phyloP scores from a whole-genome alignment of 345 rosid species.

The Populus simonii region DNA sequence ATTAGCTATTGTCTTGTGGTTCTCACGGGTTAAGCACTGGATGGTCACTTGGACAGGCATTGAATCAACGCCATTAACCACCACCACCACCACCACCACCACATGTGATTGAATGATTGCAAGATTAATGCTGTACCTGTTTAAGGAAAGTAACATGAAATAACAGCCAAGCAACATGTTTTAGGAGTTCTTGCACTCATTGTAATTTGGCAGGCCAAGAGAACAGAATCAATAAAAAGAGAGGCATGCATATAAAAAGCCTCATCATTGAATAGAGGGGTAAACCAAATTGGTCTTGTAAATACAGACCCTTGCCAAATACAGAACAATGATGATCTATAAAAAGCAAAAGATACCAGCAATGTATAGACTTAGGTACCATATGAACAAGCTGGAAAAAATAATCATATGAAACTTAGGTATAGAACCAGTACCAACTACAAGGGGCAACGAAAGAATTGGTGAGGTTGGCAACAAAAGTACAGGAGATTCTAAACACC shows the following conservation, averaged over 20 bases:
- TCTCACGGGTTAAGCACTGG: too few relatives aligned
- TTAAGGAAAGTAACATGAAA: too few relatives aligned
- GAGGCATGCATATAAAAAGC: background rate
- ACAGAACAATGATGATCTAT: slow-evolving; percentile 8
- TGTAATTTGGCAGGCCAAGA: background rate
- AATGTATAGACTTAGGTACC: slow-evolving; percentile 2
- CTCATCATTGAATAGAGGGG: background rate
- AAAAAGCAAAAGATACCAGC: slow-evolving; percentile 12
- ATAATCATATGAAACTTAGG: background rate
- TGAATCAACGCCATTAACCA: too few relatives aligned
- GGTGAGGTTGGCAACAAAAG: background rate
- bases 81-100: too few relatives aligned
- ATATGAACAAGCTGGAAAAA: slow-evolving; percentile 19
- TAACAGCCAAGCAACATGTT: too few relatives aligned
- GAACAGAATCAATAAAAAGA: background rate
- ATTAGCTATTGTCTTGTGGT: too few relatives aligned
- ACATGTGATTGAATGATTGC: too few relatives aligned
- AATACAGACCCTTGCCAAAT: background rate
- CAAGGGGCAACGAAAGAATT: background rate
- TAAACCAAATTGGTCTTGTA: background rate
- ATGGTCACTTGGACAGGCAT: too few relatives aligned
- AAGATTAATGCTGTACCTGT: background rate
- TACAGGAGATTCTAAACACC: slow-evolving; percentile 4
- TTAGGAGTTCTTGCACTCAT: background rate
- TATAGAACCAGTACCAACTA: background rate